Conservation (phyloP, 441 rosid genomes). For the Pelargonium cotyledonis region DNA sequence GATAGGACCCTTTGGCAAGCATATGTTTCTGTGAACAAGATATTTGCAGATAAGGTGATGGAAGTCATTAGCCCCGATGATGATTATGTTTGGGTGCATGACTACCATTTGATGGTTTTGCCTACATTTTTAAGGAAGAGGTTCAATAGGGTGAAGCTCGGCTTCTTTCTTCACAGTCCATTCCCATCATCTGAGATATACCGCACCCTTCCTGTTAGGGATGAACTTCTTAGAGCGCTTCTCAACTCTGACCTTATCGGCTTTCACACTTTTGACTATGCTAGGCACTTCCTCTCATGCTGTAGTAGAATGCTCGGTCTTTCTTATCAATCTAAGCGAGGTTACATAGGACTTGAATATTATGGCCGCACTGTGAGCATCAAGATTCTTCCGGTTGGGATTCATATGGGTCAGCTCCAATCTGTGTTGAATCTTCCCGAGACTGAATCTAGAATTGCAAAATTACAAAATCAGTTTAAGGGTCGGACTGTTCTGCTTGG, state of each 20-base stretch:
- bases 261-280: slow-evolving; percentile 86
- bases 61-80: slow-evolving; percentile 84
- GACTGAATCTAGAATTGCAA: slow-evolving; percentile 54
- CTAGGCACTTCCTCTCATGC: slow-evolving; percentile 81
- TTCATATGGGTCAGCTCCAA: slow-evolving; percentile 73
- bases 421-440: slow-evolving; percentile 61
- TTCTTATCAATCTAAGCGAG: slow-evolving; percentile 71
- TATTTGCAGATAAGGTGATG: slow-evolving; percentile 84
- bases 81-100: slow-evolving; percentile 86
- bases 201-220: slow-evolving; percentile 79
- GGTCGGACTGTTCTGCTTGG: slow-evolving; percentile 65
- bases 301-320: slow-evolving; percentile 92
- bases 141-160: slow-evolving; percentile 77
- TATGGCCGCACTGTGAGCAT: slow-evolving; percentile 78
- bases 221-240: slow-evolving; percentile 71
- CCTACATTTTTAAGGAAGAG: slow-evolving; percentile 84
- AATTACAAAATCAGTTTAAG: slow-evolving; percentile 52
- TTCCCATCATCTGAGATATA: slow-evolving; percentile 86
- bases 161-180: slow-evolving; percentile 82
- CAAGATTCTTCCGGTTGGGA: slow-evolving; percentile 84
- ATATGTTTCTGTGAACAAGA: slow-evolving; percentile 81
- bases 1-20: slow-evolving; percentile 85
- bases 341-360: slow-evolving; percentile 73
- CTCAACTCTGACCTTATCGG: slow-evolving; percentile 77
- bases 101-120: slow-evolving; percentile 82